A percentile compares a stretch with the other conserved stretches of the same genome.
Conservation (phyloP, 2,329 filamentous ascomycete genomes). For the Trichoderma arundinaceum region DNA sequence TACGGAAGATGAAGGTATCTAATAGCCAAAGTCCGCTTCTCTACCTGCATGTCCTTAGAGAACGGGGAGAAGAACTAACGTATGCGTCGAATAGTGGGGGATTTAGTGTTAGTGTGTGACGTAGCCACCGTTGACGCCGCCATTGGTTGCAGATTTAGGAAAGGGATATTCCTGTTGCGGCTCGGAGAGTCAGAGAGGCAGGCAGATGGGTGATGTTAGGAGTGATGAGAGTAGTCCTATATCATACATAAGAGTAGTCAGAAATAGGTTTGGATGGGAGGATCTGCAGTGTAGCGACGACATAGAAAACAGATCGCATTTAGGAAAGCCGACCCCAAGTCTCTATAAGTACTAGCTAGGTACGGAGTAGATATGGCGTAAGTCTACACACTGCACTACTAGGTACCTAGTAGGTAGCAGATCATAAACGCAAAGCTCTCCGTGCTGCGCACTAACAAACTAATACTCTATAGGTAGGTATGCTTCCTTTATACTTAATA, state of each 20-base stretch:
- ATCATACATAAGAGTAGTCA: not conserved
- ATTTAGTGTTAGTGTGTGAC: constrained; percentile 70
- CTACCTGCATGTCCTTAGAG: not conserved
- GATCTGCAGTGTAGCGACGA: too few relatives aligned
- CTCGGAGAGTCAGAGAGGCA: not conserved
- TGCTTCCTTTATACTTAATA: too few relatives aligned
- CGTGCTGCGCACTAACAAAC: too few relatives aligned
- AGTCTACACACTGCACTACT: too few relatives aligned
- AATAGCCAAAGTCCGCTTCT: not conserved
- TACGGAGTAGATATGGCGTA: too few relatives aligned
- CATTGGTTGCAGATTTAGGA: constrained; percentile 6
- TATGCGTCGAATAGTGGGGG: constrained; percentile 84
- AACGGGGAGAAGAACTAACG: constrained; percentile 55
- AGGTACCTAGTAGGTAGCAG: too few relatives aligned
- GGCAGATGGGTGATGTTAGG: not conserved
- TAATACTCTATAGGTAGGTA: too few relatives aligned
- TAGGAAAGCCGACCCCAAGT: too few relatives aligned
- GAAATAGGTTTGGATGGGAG: not conserved
- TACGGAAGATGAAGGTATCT: not conserved
- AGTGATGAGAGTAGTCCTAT: not conserved
- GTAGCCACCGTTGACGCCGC: constrained; percentile 39
- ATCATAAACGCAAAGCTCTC: too few relatives aligned
- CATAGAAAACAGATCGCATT: too few relatives aligned
- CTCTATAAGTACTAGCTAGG: too few relatives aligned
- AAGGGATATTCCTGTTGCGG: not conserved